These are phyloP conservation scores for Penicillium sp. DNA, from an alignment of 2,329 filamentous ascomycete genomes.

Conservation along the genomic window DNA sequence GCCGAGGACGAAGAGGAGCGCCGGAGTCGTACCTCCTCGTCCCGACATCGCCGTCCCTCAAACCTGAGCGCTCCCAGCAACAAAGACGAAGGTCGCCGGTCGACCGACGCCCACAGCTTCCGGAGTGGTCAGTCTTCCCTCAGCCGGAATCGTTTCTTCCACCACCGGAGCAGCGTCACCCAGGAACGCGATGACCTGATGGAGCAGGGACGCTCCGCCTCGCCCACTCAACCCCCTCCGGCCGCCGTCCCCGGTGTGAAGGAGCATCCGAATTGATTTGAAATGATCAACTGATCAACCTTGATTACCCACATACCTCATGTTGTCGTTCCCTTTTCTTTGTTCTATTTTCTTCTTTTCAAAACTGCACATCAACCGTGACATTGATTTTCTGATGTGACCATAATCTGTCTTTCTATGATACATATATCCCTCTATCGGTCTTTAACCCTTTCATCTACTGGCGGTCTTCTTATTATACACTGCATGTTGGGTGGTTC, in stretches of 20 bases:
- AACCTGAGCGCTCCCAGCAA: constrained; percentile 26
- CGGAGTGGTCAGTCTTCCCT: constrained; percentile 39
- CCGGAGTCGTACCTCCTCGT: constrained; percentile 29
- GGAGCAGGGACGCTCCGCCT: constrained; percentile 50
- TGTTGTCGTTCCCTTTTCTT: neutral
- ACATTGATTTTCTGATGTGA: neutral
- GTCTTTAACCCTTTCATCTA: constrained; percentile 1
- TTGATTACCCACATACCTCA: neutral
- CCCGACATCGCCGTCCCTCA: constrained; percentile 25
- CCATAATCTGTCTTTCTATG: constrained; percentile 2
- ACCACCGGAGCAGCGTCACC: constrained; percentile 42
- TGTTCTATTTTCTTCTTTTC: neutral
- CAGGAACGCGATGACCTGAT: constrained; percentile 43
- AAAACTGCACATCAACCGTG: neutral
- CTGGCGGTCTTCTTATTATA: neutral
- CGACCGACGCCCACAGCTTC: constrained; percentile 32
- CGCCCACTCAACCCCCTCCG: constrained; percentile 5
- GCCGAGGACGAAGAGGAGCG: constrained; percentile 36
- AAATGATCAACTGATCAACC: neutral
- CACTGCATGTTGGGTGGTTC: neutral
- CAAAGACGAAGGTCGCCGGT: constrained; percentile 24
- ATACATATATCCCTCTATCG: constrained; percentile 8
- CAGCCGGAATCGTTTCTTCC: constrained; percentile 65
- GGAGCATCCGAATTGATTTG: constrained; percentile 2
- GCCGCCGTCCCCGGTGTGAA: constrained; percentile 1